A percentile compares a stretch with the other conserved stretches of the same genome.
Evolutionary conservation across 345 rosid species (phyloP).

Genomic region (Brassica rapa): DNA sequence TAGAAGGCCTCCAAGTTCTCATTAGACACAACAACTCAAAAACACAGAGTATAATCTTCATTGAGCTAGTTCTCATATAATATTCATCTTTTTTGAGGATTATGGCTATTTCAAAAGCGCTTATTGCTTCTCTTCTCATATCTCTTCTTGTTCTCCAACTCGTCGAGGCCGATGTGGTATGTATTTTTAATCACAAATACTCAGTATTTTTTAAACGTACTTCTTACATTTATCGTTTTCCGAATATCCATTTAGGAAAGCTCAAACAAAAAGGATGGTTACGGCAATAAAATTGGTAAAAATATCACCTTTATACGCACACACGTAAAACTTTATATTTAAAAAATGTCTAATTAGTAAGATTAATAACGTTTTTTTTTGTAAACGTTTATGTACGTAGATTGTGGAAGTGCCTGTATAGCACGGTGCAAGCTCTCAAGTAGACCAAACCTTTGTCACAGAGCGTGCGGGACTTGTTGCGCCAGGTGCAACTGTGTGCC

Average conservation of each 20-base stretch:
- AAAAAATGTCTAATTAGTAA: background rate
- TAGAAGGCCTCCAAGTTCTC: slow-evolving; percentile 32
- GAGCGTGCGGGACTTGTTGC: slow-evolving; percentile 82
- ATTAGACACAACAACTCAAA: slow-evolving; percentile 30
- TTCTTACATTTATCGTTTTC: background rate
- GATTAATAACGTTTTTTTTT: background rate
- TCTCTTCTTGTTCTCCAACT: slow-evolving; percentile 54
- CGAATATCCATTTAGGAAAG: slow-evolving; percentile 21
- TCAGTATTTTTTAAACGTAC: background rate
- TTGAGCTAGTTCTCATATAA: slow-evolving; percentile 19
- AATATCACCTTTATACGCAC: background rate
- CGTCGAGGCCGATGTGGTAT: slow-evolving; percentile 44
- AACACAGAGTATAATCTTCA: slow-evolving; percentile 4
- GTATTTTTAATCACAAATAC: background rate
- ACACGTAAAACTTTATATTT: background rate
- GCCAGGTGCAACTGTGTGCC: slow-evolving; percentile 78
- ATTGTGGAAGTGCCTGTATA: slow-evolving; percentile 60
- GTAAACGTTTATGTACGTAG: slow-evolving; percentile 33
- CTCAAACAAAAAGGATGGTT: slow-evolving; percentile 1
- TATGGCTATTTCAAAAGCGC: slow-evolving; percentile 52
- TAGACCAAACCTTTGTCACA: slow-evolving; percentile 58
- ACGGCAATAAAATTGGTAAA: slow-evolving; percentile 35
- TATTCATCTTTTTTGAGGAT: background rate
- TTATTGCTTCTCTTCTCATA: slow-evolving; percentile 53
- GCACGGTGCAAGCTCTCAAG: slow-evolving; percentile 66